phyloP scores from a whole-genome alignment of 345 rosid genomes.

The Cardiospermum halicacabum region DNA sequence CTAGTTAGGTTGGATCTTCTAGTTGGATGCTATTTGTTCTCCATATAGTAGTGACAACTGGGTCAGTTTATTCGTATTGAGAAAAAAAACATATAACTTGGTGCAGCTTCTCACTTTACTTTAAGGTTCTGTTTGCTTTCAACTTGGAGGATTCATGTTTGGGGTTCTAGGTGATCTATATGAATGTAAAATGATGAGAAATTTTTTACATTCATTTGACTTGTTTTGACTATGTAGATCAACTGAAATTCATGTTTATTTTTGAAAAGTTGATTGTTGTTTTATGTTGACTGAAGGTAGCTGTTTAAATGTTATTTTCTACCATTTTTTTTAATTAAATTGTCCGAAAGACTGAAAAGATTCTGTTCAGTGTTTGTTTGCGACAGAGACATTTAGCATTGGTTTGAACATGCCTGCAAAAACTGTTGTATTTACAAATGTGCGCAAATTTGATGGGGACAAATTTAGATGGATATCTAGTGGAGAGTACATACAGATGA shows the following conservation, averaged over 20 bases:
- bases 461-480: slow-evolving; percentile 98
- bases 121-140: not conserved
- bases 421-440: slow-evolving; percentile 97
- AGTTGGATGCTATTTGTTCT: not conserved
- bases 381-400: slow-evolving; percentile 98
- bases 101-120: not conserved
- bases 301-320: not conserved
- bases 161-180: not conserved
- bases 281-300: not conserved
- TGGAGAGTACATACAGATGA: slow-evolving; percentile 98
- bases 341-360: slow-evolving; percentile 20
- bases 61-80: not conserved
- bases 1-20: not conserved
- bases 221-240: not conserved
- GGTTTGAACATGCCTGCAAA: slow-evolving; percentile 99
- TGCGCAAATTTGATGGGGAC: slow-evolving; percentile 97
- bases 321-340: not conserved
- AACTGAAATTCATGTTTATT: not conserved
- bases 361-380: slow-evolving; percentile 82
- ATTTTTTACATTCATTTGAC: not conserved
- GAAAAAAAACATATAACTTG: not conserved
- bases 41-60: not conserved
- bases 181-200: not conserved
- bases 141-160: slow-evolving; percentile 1
- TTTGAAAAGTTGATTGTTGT: not conserved